Percentiles rank a stretch among this genome's conserved stretches.
phyloP scores from a whole-genome alignment of 148 eudicot genomes.

The Salicornia ramosissima region DNA sequence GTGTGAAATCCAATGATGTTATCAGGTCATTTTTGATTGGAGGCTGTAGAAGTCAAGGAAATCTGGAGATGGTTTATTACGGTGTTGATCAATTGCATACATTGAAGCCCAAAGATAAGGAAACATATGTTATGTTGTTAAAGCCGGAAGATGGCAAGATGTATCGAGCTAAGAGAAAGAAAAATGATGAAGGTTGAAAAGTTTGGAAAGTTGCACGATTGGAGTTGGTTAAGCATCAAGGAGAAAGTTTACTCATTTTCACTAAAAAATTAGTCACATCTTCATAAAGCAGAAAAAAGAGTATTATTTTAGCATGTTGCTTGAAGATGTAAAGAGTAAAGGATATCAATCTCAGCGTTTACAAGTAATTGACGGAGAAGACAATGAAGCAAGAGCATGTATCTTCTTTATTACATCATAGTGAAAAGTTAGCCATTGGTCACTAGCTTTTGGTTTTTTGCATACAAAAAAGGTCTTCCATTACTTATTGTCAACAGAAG shows the following conservation, averaged over 20 bases:
- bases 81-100: slow-evolving; percentile 62
- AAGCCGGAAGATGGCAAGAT: slow-evolving; percentile 63
- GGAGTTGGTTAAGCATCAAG: slow-evolving; percentile 65
- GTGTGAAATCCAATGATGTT: slow-evolving; percentile 47
- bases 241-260: slow-evolving; percentile 56
- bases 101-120: slow-evolving; percentile 45
- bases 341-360: slow-evolving; percentile 30
- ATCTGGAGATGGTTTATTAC: slow-evolving; percentile 44
- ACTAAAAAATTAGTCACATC: slow-evolving; percentile 19
- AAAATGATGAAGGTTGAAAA: slow-evolving; percentile 55
- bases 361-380: slow-evolving; percentile 28
- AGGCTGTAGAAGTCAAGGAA: slow-evolving; percentile 70
- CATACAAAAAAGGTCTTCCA: slow-evolving; percentile 30
- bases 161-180: slow-evolving; percentile 60
- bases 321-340: slow-evolving; percentile 32
- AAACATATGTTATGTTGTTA: slow-evolving; percentile 49
- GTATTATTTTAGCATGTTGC: slow-evolving; percentile 32
- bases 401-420: slow-evolving; percentile 33
- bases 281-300: slow-evolving; percentile 25
- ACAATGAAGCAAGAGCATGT: neutral
- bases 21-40: slow-evolving; percentile 62
- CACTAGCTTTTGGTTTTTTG: slow-evolving; percentile 55
- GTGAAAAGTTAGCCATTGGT: slow-evolving; percentile 66
- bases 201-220: slow-evolving; percentile 49
- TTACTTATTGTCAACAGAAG: slow-evolving; percentile 51